phyloP scores from a whole-genome alignment of 2,329 filamentous ascomycete species.

The Botrytis sinoallii region DNA sequence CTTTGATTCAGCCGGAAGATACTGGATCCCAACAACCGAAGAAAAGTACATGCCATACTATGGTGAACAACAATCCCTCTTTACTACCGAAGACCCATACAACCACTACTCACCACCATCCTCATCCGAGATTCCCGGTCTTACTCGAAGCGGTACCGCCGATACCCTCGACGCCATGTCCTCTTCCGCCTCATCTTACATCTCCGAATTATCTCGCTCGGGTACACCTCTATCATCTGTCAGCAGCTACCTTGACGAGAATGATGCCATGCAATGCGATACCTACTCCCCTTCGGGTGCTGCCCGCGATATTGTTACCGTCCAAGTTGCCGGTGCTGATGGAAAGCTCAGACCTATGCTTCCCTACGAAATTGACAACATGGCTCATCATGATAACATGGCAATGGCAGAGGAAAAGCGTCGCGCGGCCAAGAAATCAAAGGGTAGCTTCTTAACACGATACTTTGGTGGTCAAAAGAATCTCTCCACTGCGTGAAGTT shows the following conservation, averaged over 20 bases:
- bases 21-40: slow-evolving; percentile 28
- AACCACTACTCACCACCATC: slow-evolving; percentile 37
- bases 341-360: slow-evolving; percentile 29
- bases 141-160: slow-evolving; percentile 37
- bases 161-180: slow-evolving; percentile 34
- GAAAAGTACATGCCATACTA: slow-evolving; percentile 22
- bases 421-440: slow-evolving; percentile 29
- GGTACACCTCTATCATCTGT: slow-evolving; percentile 39
- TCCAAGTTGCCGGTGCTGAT: slow-evolving; percentile 26
- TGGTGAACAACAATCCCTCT: slow-evolving; percentile 23
- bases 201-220: slow-evolving; percentile 32
- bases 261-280: slow-evolving; percentile 15
- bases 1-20: slow-evolving; percentile 29
- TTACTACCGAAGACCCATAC: slow-evolving; percentile 24
- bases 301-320: slow-evolving; percentile 32
- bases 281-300: slow-evolving; percentile 20
- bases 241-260: slow-evolving; percentile 33
- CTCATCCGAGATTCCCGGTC: slow-evolving; percentile 38
- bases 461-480: slow-evolving; percentile 26
- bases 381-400: slow-evolving; percentile 16
- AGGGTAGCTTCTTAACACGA: slow-evolving; percentile 33
- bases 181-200: slow-evolving; percentile 38
- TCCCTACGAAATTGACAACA: slow-evolving; percentile 35
- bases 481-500: slow-evolving; percentile 2
- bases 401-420: slow-evolving; percentile 28